Percentiles rank a stretch among this genome's conserved stretches.
Evolutionary conservation across 108 stramenopile species (phyloP).

Genomic region (Schizochytrium sp.): DNA sequence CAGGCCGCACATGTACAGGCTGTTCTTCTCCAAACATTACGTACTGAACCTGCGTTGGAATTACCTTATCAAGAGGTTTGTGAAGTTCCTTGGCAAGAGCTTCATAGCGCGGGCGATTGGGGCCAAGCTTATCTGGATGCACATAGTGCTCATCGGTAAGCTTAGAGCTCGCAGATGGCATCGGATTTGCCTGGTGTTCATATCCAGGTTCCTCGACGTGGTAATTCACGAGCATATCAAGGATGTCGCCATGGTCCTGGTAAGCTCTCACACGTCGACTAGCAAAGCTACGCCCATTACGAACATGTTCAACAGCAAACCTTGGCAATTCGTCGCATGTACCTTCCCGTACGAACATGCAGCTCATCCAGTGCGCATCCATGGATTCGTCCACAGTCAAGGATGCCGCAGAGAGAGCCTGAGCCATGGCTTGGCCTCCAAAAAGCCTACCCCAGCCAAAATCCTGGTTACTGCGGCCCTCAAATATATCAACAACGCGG

Average conservation of each 20-base stretch:
- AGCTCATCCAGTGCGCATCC: conserved; percentile 56
- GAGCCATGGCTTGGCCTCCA: conserved; percentile 58
- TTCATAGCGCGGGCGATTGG: conserved; percentile 7
- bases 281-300: conserved; percentile 45
- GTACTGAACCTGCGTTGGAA: conserved; percentile 31
- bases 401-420: conserved; percentile 36
- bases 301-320: conserved; percentile 16
- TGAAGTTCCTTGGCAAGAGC: background rate
- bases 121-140: background rate
- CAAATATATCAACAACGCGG: conserved; percentile 7
- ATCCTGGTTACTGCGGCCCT: conserved; percentile 29
- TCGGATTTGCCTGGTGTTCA: background rate
- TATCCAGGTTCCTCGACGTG: conserved; percentile 16
- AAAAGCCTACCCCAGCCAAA: conserved; percentile 61
- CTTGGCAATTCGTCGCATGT: background rate
- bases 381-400: background rate
- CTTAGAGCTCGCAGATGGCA: background rate
- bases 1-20: conserved; percentile 13
- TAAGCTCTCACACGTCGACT: conserved; percentile 32
- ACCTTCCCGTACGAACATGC: conserved; percentile 60
- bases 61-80: background rate
- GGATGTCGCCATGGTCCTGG: conserved; percentile 54
- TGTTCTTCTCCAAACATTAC: background rate
- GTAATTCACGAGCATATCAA: conserved; percentile 48
- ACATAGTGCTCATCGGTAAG: background rate